Conservation (phyloP, 2,329 filamentous ascomycete genomes). For the Penicillium sp. region DNA sequence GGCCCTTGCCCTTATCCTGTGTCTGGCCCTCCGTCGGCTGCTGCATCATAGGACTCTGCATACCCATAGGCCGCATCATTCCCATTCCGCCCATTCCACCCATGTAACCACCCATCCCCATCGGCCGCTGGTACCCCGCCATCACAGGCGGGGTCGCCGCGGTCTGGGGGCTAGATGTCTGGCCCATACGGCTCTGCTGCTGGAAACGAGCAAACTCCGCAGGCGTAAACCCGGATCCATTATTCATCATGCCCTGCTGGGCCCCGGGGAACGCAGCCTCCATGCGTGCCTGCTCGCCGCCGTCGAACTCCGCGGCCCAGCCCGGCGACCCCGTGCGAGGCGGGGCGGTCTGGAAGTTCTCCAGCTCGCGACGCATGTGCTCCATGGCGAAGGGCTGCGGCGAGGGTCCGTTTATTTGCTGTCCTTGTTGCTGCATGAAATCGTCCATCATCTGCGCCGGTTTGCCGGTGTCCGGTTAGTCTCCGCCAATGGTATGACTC, state of each 20-base stretch:
- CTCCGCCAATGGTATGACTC: neutral
- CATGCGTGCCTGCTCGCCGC: conserved; percentile 65
- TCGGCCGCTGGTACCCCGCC: conserved; percentile 49
- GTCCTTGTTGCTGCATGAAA: conserved; percentile 77
- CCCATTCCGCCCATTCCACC: conserved; percentile 50
- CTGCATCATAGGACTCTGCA: conserved; percentile 50
- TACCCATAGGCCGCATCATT: conserved; percentile 47
- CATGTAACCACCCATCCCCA: conserved; percentile 47
- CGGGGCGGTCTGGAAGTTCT: conserved; percentile 50
- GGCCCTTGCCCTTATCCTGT: conserved; percentile 77
- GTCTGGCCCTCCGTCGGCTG: conserved; percentile 42
- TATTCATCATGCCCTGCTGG: conserved; percentile 35
- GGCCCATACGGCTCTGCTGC: conserved; percentile 63
- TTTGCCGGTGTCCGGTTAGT: conserved; percentile 27
- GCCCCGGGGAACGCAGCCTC: conserved; percentile 65
- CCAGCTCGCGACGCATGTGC: conserved; percentile 63
- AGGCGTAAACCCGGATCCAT: conserved; percentile 65
- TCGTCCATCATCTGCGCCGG: conserved; percentile 78
- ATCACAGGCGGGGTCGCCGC: conserved; percentile 60
- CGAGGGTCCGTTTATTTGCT: conserved; percentile 53
- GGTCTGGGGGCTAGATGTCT: conserved; percentile 58
- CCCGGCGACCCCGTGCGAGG: conserved; percentile 55
- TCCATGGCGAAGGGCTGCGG: conserved; percentile 64
- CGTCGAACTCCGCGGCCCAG: conserved; percentile 65
- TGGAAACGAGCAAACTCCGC: conserved; percentile 88